A percentile compares a stretch with the other conserved stretches of the same genome.
Evolutionary conservation across 352 stramenopile species (phyloP).

Genomic region (Thraustochytrium sp.): DNA sequence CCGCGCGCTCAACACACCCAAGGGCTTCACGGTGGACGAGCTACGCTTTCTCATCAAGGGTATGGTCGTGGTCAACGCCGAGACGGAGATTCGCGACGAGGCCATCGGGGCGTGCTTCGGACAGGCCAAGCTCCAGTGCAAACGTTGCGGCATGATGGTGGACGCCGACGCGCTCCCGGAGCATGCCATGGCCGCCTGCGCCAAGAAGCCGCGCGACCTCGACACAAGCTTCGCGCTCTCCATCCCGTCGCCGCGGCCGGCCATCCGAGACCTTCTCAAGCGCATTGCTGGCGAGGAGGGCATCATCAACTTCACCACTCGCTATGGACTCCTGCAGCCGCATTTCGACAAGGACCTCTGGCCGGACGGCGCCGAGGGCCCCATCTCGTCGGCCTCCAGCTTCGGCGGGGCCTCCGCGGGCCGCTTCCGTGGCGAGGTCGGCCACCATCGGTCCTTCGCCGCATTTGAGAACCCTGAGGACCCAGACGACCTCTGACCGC

Average conservation of each 20-base stretch:
- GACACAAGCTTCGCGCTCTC: neutral
- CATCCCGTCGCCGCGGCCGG: neutral
- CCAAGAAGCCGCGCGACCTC: neutral
- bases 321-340: neutral
- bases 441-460: neutral
- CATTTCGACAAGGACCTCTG: slow-evolving; percentile 16
- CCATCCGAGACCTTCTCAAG: neutral
- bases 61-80: neutral
- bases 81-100: neutral
- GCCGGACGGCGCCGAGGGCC: neutral
- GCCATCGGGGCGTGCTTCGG: neutral
- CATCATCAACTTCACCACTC: neutral
- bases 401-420: neutral
- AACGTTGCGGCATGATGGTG: neutral
- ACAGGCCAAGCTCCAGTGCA: neutral
- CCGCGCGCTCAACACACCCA: neutral
- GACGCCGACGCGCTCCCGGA: neutral
- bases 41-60: neutral
- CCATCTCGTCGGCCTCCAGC: neutral
- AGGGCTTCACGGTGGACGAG: neutral
- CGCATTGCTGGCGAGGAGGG: neutral
- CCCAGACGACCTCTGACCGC: too few species aligned
- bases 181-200: neutral
- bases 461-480: too few species aligned
- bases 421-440: neutral